phyloP scores from a whole-genome alignment of 2,329 filamentous ascomycete species.

The Claviceps fusiformis region DNA sequence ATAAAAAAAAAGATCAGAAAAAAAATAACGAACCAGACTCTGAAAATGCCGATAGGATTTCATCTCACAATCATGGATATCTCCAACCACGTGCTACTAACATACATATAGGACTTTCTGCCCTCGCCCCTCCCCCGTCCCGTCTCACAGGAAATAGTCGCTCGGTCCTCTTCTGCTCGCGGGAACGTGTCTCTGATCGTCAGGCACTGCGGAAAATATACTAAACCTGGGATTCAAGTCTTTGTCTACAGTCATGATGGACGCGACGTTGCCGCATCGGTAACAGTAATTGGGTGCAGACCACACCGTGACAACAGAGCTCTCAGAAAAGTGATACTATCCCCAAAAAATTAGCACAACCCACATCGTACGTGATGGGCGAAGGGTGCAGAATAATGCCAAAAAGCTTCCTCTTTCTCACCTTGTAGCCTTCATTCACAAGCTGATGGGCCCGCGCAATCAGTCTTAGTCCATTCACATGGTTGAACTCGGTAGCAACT shows the following conservation, averaged over 20 bases:
- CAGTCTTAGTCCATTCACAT: slow-evolving; percentile 90
- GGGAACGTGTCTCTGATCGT: slow-evolving; percentile 69
- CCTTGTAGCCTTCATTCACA: slow-evolving; percentile 96
- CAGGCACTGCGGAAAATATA: slow-evolving; percentile 81
- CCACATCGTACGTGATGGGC: not conserved
- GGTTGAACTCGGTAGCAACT: slow-evolving; percentile 93
- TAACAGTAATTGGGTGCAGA: slow-evolving; percentile 95
- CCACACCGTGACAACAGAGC: slow-evolving; percentile 96
- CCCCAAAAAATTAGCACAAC: not conserved
- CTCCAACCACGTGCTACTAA: slow-evolving; percentile 27
- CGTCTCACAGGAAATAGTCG: slow-evolving; percentile 53
- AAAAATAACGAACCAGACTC: not conserved
- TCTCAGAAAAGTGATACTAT: slow-evolving; percentile 84
- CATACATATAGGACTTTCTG: slow-evolving; percentile 23
- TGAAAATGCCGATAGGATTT: slow-evolving; percentile 11
- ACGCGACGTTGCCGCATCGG: slow-evolving; percentile 89
- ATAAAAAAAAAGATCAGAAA: not conserved
- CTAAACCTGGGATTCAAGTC: slow-evolving; percentile 83
- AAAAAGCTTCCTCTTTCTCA: slow-evolving; percentile 20
- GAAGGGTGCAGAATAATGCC: not conserved
- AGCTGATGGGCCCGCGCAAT: slow-evolving; percentile 96
- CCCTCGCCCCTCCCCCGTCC: slow-evolving; percentile 11
- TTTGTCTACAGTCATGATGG: slow-evolving; percentile 83
- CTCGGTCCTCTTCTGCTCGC: slow-evolving; percentile 53
- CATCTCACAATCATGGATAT: slow-evolving; percentile 25